Conservation (phyloP, 306 rosid species). For the Phaseolus lunatus region DNA sequence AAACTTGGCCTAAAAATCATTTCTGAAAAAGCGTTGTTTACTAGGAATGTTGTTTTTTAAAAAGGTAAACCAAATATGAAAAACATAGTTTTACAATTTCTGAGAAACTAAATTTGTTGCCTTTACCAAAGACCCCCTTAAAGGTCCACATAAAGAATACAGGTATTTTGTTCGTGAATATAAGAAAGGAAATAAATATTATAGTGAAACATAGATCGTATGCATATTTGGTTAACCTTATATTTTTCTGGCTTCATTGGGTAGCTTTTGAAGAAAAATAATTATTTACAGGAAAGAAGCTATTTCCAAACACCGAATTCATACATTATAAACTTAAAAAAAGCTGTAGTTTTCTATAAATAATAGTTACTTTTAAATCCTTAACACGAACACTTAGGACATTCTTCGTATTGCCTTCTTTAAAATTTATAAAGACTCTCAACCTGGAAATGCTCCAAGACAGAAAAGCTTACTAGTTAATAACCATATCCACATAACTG, state of each 20-base stretch:
- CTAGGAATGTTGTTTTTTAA: too few relatives aligned
- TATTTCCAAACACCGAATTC: neutral
- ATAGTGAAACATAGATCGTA: neutral
- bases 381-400: neutral
- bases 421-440: constrained; percentile 16
- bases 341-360: neutral
- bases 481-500: neutral
- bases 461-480: neutral
- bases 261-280: neutral
- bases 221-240: neutral
- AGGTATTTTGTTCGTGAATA: neutral
- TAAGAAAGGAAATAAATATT: neutral
- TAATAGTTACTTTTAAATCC: neutral
- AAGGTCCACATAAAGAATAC: neutral
- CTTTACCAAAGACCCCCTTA: too few relatives aligned
- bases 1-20: too few relatives aligned
- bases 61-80: too few relatives aligned
- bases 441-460: constrained; percentile 14
- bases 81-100: too few relatives aligned
- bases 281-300: neutral
- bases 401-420: neutral
- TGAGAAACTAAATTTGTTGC: too few relatives aligned
- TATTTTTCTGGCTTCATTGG: neutral
- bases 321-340: neutral
- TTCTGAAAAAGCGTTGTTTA: too few relatives aligned